Percentiles rank a stretch among this genome's conserved stretches.
Evolutionary conservation across 305 asterid species (phyloP).

Genomic region (Fraxinus velutina): DNA sequence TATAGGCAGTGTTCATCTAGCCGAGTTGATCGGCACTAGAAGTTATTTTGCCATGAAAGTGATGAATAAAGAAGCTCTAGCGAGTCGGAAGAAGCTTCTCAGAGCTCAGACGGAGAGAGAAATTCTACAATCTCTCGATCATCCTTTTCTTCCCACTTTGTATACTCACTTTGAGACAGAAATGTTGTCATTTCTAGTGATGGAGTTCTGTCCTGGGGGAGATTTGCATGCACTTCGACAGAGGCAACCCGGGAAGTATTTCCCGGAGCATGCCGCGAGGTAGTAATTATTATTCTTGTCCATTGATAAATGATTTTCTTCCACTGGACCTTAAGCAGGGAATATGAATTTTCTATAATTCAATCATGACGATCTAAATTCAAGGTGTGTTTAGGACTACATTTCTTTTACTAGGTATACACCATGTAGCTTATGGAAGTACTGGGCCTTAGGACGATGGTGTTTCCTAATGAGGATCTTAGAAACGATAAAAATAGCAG

Average conservation of each 20-base stretch:
- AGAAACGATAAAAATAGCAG: background rate
- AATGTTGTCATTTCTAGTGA: slow-evolving; percentile 48
- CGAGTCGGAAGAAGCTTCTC: slow-evolving; percentile 47
- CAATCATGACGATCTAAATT: background rate
- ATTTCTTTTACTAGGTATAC: background rate
- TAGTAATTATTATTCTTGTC: slow-evolving; percentile 21
- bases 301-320: background rate
- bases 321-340: background rate
- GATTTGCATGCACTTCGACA: slow-evolving; percentile 56
- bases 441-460: background rate
- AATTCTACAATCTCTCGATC: slow-evolving; percentile 50
- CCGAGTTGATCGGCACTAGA: slow-evolving; percentile 48
- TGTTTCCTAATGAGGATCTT: background rate
- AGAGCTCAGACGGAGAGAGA: slow-evolving; percentile 61
- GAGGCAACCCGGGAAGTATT: slow-evolving; percentile 49
- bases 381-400: background rate
- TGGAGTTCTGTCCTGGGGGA: slow-evolving; percentile 62
- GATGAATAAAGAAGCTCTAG: slow-evolving; percentile 49
- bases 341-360: background rate
- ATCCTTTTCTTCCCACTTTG: slow-evolving; percentile 55
- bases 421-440: background rate
- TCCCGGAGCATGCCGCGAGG: slow-evolving; percentile 59
- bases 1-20: slow-evolving; percentile 48
- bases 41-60: slow-evolving; percentile 57
- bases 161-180: slow-evolving; percentile 54